Evolutionary conservation across 2,329 filamentous ascomycete genomes (phyloP), one percentile per base, ranked within the genome.

Genomic region (Claviceps sp.): DNA sequence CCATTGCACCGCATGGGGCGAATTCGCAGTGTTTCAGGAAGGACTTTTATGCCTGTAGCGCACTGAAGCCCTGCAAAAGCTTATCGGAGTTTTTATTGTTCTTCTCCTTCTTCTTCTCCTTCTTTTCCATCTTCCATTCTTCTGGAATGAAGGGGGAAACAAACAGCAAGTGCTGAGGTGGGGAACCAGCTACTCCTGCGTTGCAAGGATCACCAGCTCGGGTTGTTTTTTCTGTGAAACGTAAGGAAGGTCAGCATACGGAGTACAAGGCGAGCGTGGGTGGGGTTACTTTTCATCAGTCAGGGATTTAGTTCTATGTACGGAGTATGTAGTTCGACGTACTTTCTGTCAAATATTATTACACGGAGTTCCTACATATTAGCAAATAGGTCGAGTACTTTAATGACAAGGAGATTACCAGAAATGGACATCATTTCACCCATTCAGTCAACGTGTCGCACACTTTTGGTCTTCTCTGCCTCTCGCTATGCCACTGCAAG

Each of bases 11-110:
- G 44, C 37, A 43, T 20, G 24, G 24, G 43, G 24, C 13, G 42
- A 38, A n/a, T 24, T 26, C 48, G 51, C 24, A 44, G 20, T 46
- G 37, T 50, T 53, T 43, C 47, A 47, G 51, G 34, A 50, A 49
- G 24, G 37, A 37, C 22, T 24, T 14, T 4, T 11, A 30, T 14
- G 24, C 14, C 18, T 16, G 14, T 20, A 45, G 14, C 42, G 43
- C 30, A 18, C 44, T 14, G 13, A 37, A 18, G 16, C 22, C 14
- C 43, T 24, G 43, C 8, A 30, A n/a, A 43, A 24, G 8, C 18
- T 22, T 14, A 26, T 48, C 11, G 37, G n/a, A 14, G 16, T 45
- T 22, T 26, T 20, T 50, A 7, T 50, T 38, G 26, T 37, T 38
- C 37, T 45, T 26, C 37, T 26, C 20, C 3, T 50, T 50, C 5